These are phyloP conservation scores for Penicillium psychrosexuale DNA, from an alignment of 2,329 filamentous ascomycete genomes.

Conservation along the genomic window DNA sequence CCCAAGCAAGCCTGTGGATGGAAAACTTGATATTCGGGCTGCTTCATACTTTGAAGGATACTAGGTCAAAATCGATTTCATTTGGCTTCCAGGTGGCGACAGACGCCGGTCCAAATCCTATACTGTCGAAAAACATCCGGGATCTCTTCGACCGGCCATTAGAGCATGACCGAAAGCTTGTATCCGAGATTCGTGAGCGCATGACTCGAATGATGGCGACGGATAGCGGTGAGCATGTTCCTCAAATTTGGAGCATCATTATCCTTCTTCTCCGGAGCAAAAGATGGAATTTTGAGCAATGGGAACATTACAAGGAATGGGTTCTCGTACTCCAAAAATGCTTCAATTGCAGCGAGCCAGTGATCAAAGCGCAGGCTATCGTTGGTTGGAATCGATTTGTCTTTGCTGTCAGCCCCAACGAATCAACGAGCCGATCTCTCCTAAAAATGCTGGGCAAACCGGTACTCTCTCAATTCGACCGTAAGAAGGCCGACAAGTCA, in stretches of 20 bases:
- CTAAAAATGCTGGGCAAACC: constrained; percentile 66
- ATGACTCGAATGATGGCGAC: constrained; percentile 64
- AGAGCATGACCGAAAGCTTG: constrained; percentile 60
- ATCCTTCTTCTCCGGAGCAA: constrained; percentile 69
- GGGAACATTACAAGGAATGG: constrained; percentile 73
- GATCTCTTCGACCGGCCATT: constrained; percentile 50
- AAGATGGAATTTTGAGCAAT: constrained; percentile 58
- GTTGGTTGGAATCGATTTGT: constrained; percentile 82
- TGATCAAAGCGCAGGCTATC: constrained; percentile 72
- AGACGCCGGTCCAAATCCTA: constrained; percentile 65
- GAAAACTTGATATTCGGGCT: constrained; percentile 77
- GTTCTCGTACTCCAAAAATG: constrained; percentile 75
- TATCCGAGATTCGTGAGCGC: constrained; percentile 64
- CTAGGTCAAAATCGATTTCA: constrained; percentile 69
- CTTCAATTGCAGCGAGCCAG: constrained; percentile 73
- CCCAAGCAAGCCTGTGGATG: constrained; percentile 71
- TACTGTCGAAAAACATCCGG: constrained; percentile 63
- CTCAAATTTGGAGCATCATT: constrained; percentile 84
- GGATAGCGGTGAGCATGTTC: constrained; percentile 64
- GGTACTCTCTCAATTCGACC: constrained; percentile 64
- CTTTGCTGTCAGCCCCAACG: constrained; percentile 66
- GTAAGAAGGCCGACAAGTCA: constrained; percentile 55
- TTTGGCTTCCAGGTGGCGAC: constrained; percentile 70
- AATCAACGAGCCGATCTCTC: constrained; percentile 54
- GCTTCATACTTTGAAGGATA: constrained; percentile 73